Evolutionary conservation across 495 filamentous ascomycete species (phyloP).

Genomic region (Astrothelium macrocarpum): DNA sequence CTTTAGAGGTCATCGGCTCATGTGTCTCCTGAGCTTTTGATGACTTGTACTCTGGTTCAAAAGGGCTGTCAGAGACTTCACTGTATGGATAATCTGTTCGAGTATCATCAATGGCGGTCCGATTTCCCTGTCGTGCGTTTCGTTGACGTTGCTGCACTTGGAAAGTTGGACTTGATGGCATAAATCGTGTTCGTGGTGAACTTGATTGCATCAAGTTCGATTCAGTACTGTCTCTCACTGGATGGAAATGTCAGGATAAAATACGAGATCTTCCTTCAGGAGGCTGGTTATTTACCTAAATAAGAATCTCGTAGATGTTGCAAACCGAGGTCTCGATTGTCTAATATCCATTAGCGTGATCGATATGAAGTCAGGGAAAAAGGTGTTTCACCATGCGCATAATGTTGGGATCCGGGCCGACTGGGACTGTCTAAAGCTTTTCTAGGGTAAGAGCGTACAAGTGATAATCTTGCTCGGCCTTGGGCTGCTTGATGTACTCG

Average conservation of each 20-base stretch:
- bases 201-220: not conserved
- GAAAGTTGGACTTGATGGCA: constrained; percentile 30
- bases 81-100: too few species aligned
- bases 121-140: not conserved
- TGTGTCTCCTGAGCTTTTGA: not conserved
- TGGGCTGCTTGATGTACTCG: not conserved
- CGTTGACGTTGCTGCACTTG: constrained; percentile 12
- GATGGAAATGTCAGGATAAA: not conserved
- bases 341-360: not conserved
- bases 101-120: too few species aligned
- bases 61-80: not conserved
- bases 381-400: not conserved
- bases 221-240: not conserved
- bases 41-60: not conserved
- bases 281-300: not conserved
- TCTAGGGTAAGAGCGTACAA: not conserved
- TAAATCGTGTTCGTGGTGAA: not conserved
- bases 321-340: not conserved
- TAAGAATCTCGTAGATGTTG: not conserved
- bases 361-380: not conserved
- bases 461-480: not conserved
- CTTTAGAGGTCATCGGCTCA: constrained; percentile 18
- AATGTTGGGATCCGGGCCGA: not conserved
- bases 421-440: not conserved
- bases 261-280: not conserved